Conservation (phyloP, 2,329 filamentous ascomycete genomes). For the Podosphaera xanthii region DNA sequence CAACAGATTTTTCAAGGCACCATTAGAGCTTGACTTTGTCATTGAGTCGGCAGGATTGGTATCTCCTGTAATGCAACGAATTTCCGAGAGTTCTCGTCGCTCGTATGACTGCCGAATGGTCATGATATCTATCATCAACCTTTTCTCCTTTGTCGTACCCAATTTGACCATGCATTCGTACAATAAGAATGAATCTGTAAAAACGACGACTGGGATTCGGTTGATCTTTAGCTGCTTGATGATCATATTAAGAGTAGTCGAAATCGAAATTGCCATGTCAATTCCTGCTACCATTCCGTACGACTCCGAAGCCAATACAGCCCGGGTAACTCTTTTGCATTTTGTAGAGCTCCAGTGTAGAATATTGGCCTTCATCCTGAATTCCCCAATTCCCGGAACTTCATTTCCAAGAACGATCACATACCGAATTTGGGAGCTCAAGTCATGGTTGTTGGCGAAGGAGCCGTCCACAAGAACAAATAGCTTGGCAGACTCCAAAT, state of each 20-base stretch:
- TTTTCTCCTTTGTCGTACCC: conserved; percentile 3
- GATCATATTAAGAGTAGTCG: conserved; percentile 1
- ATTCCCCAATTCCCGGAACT: not conserved
- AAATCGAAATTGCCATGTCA: conserved; percentile 2
- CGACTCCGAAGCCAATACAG: conserved; percentile 4
- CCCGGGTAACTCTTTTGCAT: conserved; percentile 4
- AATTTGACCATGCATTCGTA: conserved; percentile 4
- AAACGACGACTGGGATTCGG: conserved; percentile 2
- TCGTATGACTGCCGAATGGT: conserved; percentile 1
- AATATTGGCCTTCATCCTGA: not conserved
- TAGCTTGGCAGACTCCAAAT: not conserved
- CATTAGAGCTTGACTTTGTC: not conserved
- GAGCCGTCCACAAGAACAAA: not conserved
- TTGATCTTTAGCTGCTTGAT: not conserved
- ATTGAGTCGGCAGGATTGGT: not conserved
- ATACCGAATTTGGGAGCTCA: not conserved
- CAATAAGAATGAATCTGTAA: conserved; percentile 1
- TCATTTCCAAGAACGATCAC: not conserved
- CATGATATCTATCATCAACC: conserved; percentile 3
- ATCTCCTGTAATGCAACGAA: conserved; percentile 1
- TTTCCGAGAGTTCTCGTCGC: not conserved
- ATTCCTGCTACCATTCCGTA: conserved; percentile 4
- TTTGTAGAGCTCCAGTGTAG: not conserved
- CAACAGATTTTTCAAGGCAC: not conserved
- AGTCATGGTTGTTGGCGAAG: not conserved